Base-by-base conservation (phyloP, 768 basidiomycete genomes). In the Mycena epipterygia region DNA sequence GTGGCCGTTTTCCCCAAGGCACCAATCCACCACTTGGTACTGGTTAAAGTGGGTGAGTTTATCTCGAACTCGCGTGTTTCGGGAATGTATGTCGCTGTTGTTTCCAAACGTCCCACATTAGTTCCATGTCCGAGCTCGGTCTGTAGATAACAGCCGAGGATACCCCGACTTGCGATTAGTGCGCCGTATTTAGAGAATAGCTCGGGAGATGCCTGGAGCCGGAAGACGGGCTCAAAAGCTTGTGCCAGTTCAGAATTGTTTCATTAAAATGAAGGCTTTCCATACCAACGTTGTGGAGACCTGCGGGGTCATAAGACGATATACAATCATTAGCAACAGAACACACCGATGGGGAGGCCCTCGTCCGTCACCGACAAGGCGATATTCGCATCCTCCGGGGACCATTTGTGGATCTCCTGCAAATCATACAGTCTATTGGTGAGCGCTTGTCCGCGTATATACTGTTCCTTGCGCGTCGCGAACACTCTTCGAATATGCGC, bases 1-100 rank as follows among this genome's bases (percentile, higher is more conserved):
- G 92, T 93, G 0, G 93, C 88, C 0, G 90, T 91, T 80, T 89
- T 90, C 0, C 89, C 93, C 17, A 93, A 81, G 7, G 84, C 90
- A 11, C 93, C 93, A 62, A 93, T 88, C 94, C 93, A 95, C 93
- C 93, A 95, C 77, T 95, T 95, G 71, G 84, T 88, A 69, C 91
- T 92, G 1, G 92, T 92, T 27, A 93, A 73, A 0, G 90, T 90
- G 0, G 94, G 93, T 1, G 92, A 92, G 75, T 95, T 86, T 41
- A 95, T 89, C 46, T 93, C 91, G 72, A 95, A 94, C 76, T 93
- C 90, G 61, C 86, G 78, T 0, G 88, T 87, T 33, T 88, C 86
- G 0, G 89, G 89, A n/a, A 91, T 80, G 79, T 89, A 95, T 0
- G 91, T 93, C 5, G 92, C 92, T 0, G 91, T 94, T 0, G 93